Percentiles rank a stretch among this genome's conserved stretches.
Conservation (phyloP, 1,139 yeast species). For the Trichomonascaceae sp. region DNA sequence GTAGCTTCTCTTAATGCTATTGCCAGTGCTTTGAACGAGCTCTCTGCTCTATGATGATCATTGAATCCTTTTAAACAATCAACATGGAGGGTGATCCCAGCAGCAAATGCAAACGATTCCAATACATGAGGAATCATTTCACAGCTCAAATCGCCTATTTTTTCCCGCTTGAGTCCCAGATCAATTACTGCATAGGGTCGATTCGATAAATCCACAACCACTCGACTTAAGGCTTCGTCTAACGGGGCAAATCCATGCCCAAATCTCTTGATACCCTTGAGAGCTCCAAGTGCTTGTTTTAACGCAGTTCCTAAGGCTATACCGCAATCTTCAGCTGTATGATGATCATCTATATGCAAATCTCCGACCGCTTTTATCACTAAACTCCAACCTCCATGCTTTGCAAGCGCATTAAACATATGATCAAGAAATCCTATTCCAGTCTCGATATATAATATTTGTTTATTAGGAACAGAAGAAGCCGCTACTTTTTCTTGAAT, state of each 20-base stretch:
- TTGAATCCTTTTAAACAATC: conserved; percentile 90
- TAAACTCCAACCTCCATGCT: conserved; percentile 94
- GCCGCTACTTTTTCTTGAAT: conserved; percentile 42
- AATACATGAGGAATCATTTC: conserved; percentile 97
- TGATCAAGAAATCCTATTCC: conserved; percentile 96
- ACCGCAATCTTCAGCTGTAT: conserved; percentile 92
- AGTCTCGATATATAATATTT: conserved; percentile 72
- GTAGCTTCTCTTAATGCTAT: conserved; percentile 85
- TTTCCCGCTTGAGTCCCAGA: conserved; percentile 83
- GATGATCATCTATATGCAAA: conserved; percentile 94
- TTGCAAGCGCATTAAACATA: conserved; percentile 95
- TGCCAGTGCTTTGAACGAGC: conserved; percentile 94
- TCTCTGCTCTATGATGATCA: conserved; percentile 94
- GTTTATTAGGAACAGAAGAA: conserved; percentile 38
- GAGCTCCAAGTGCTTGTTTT: conserved; percentile 81
- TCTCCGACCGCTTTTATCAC: conserved; percentile 89
- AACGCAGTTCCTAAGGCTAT: conserved; percentile 87
- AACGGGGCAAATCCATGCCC: conserved; percentile 95
- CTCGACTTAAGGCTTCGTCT: conserved; percentile 91
- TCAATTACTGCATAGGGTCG: conserved; percentile 90
- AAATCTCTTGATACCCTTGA: conserved; percentile 85
- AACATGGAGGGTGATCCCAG: conserved; percentile 85
- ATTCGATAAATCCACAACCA: conserved; percentile 89
- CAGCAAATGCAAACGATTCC: conserved; percentile 90
- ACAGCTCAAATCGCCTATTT: conserved; percentile 83